Conservation (phyloP, 768 basidiomycete species). For the Neoboletus magnificus region DNA sequence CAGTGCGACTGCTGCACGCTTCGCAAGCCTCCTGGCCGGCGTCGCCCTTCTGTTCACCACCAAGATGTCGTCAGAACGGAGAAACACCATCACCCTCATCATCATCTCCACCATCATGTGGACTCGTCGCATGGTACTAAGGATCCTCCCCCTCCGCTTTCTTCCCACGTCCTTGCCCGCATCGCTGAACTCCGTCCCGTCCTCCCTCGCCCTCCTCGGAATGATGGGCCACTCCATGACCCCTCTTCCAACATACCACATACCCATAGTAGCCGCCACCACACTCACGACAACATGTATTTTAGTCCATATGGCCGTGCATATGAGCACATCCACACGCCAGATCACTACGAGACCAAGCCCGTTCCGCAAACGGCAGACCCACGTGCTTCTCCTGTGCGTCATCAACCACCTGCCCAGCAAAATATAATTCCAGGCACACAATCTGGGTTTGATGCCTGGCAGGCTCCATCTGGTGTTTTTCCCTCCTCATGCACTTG, state of each 20-base stretch:
- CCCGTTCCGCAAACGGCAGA: conserved; percentile 11
- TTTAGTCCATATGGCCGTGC: conserved; percentile 71
- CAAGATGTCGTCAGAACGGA: conserved; percentile 30
- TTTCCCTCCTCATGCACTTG: conserved; percentile 58
- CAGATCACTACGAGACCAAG: conserved; percentile 32
- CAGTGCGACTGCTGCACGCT: conserved; percentile 59
- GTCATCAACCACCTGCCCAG: conserved; percentile 22
- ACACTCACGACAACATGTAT: conserved; percentile 46
- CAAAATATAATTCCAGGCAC: conserved; percentile 29
- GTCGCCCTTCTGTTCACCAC: conserved; percentile 29
- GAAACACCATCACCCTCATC: conserved; percentile 11
- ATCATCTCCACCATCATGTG: conserved; percentile 12
- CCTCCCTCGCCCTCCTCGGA: conserved; percentile 54
- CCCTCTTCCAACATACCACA: conserved; percentile 46
- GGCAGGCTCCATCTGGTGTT: conserved; percentile 21
- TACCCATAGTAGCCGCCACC: conserved; percentile 42
- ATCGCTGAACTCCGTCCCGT: conserved; percentile 67
- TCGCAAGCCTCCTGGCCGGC: conserved; percentile 40
- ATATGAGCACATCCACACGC: conserved; percentile 48
- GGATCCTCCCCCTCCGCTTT: conserved; percentile 25
- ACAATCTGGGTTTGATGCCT: conserved; percentile 23
- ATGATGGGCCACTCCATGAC: conserved; percentile 42
- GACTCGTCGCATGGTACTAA: conserved; percentile 13
- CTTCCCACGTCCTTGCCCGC: conserved; percentile 55
- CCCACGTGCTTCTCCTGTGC: conserved; percentile 19